Evolutionary conservation across 352 stramenopile genomes (phyloP).

Genomic region (Phytopythium oedochilum): DNA sequence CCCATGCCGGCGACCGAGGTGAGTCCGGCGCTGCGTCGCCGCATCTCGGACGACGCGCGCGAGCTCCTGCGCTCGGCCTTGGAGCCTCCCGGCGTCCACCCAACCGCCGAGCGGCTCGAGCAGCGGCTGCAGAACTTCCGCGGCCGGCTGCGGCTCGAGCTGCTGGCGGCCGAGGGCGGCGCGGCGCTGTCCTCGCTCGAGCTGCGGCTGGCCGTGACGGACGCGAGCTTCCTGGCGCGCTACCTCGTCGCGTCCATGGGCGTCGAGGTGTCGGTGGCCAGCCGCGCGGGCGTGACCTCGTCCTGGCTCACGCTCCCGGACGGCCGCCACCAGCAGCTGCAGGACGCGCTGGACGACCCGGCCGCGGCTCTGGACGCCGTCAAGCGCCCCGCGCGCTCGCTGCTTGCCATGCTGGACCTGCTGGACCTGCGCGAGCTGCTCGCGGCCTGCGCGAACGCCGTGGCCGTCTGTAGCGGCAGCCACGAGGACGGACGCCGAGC

Average conservation of each 20-base stretch:
- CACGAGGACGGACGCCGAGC: not conserved
- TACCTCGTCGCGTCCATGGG: slow-evolving; percentile 33
- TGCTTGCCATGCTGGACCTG: slow-evolving; percentile 38
- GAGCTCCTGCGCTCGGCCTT: slow-evolving; percentile 40
- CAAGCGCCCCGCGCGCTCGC: slow-evolving; percentile 24
- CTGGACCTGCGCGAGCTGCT: slow-evolving; percentile 47
- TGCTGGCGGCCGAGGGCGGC: slow-evolving; percentile 3
- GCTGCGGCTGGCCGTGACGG: slow-evolving; percentile 26
- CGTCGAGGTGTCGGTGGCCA: slow-evolving; percentile 42
- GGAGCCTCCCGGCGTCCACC: slow-evolving; percentile 15
- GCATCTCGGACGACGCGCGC: slow-evolving; percentile 58
- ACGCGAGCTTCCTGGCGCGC: slow-evolving; percentile 32
- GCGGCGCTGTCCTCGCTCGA: slow-evolving; percentile 10
- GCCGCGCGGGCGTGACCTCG: slow-evolving; percentile 26
- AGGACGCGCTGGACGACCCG: slow-evolving; percentile 17
- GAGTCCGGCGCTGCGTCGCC: slow-evolving; percentile 36
- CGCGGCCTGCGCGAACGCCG: slow-evolving; percentile 14
- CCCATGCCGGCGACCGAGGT: slow-evolving; percentile 46
- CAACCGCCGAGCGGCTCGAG: slow-evolving; percentile 26
- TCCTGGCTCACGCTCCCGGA: slow-evolving; percentile 42
- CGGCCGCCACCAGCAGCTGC: slow-evolving; percentile 32
- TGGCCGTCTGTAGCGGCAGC: slow-evolving; percentile 1
- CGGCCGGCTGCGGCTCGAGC: slow-evolving; percentile 31
- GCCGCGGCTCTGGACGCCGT: not conserved
- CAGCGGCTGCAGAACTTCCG: slow-evolving; percentile 47